Base-by-base conservation (phyloP, 257 asterid genomes). In the Asclepias syriaca region DNA sequence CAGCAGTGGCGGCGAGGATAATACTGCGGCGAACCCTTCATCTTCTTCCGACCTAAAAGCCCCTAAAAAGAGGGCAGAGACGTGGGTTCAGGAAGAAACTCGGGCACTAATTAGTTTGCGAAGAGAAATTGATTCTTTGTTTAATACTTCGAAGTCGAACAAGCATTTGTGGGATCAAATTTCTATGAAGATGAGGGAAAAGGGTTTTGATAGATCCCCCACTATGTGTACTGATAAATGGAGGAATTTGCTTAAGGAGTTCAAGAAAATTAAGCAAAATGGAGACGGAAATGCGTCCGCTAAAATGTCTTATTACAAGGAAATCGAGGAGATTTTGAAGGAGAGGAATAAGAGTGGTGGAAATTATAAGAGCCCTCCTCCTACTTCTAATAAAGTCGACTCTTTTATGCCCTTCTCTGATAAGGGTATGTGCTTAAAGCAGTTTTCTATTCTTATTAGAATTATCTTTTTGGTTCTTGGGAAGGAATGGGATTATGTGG, bases 161-260 rank as follows among this genome's bases (percentile, higher is more conserved):
- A 91, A 85, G 68, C 97, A 91, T 68, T 71, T 89, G 81, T 91
- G 97, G 96, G 95, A 91, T 19, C 82, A 78, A 76, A 91, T 91
- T 34, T 91, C 97, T 3, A 7, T 82, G 87, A 91, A 89, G 70
- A 91, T 91, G 96, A 87, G 88, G 85, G 96, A 83, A 53, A 91
- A 87, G 43, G 97, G 97, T 27, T 91, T 89, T 48, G 97, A 91
- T 68, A 77, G 97, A 74, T 89, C 96, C 21, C 92, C 97, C 1
- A 85, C 94, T 15, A 91, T 91, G 96, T 91, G 97, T 27, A 91
- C 97, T 5, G 97, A 88, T 67, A 91, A 91, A 74, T 91, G 97
- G 97, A 85, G 96, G 84, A 91, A 91, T 81, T 77, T 91, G 85
- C 54, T 91, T 71, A 91, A 89, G 85, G 97, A 89, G 76, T 89